These are phyloP conservation scores for Globisporangium iwayamae DNA, from an alignment of 352 stramenopile species.

Conservation along the genomic window DNA sequence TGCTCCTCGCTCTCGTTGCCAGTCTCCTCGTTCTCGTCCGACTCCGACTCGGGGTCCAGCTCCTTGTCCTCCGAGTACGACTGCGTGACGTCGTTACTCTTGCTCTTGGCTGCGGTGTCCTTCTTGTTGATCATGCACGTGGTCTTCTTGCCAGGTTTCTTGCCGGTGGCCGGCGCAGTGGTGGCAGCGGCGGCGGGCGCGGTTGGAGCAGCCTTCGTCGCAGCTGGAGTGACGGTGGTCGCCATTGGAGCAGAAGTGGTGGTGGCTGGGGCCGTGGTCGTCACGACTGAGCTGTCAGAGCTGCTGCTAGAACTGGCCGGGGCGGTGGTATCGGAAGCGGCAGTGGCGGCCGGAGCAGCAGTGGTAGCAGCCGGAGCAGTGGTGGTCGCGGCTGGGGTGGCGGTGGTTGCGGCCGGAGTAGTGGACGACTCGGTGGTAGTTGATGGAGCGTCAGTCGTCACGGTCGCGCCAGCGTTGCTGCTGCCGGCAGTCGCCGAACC, in stretches of 20 bases:
- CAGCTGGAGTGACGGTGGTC: not conserved
- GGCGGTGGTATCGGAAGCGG: constrained; percentile 7
- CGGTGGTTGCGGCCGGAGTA: not conserved
- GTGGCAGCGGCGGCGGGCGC: constrained; percentile 8
- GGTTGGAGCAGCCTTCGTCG: constrained; percentile 12
- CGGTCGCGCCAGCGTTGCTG: not conserved
- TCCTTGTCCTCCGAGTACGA: constrained; percentile 8
- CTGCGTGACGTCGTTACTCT: constrained; percentile 5
- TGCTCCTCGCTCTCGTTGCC: not conserved
- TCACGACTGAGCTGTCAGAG: not conserved
- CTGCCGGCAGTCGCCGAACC: not conserved
- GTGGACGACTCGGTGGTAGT: not conserved
- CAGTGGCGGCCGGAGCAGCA: constrained; percentile 15
- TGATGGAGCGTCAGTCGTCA: constrained; percentile 15
- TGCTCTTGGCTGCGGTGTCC: not conserved
- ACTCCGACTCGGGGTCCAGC: not conserved
- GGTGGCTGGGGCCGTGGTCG: not conserved
- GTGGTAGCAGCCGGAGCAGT: constrained; percentile 11
- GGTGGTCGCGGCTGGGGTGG: not conserved
- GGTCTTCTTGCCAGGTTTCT: constrained; percentile 10
- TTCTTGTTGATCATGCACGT: constrained; percentile 12
- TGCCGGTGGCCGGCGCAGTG: not conserved
- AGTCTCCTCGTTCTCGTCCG: not conserved
- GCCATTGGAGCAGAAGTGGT: not conserved
- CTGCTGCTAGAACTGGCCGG: not conserved